Evolutionary conservation across 257 asterid species (phyloP).

Genomic region (Gentiana dahurica): DNA sequence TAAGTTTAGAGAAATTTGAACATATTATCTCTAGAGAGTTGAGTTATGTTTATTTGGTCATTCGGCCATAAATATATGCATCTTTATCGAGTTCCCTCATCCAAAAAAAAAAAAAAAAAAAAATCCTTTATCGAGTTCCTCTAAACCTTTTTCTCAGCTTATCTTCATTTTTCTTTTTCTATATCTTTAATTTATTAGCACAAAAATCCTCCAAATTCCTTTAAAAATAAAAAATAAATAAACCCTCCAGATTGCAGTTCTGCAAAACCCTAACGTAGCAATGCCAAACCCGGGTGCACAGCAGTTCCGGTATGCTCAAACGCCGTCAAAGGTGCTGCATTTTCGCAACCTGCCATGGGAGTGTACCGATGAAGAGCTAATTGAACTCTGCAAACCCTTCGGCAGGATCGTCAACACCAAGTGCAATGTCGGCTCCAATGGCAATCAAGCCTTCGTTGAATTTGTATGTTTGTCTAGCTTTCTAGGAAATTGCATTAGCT

Average conservation of each 20-base stretch:
- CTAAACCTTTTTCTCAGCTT: neutral
- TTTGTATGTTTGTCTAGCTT: constrained; percentile 31
- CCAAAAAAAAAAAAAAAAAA: neutral
- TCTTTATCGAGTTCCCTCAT: neutral
- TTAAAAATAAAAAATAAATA: neutral
- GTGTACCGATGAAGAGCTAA: constrained; percentile 67
- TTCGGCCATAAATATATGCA: neutral
- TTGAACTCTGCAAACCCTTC: constrained; percentile 67
- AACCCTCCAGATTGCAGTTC: neutral
- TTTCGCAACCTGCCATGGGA: constrained; percentile 84
- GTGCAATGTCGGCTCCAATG: constrained; percentile 75
- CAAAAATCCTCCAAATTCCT: neutral
- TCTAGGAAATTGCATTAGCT: too few species aligned
- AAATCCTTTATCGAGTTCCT: too few species aligned
- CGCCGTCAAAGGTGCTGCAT: constrained; percentile 87
- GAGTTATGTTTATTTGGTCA: too few species aligned
- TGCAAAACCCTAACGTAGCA: constrained; percentile 15
- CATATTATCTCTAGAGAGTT: too few species aligned
- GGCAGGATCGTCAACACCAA: constrained; percentile 76
- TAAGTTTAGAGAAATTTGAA: too few species aligned
- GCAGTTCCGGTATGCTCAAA: constrained; percentile 77
- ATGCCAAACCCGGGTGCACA: constrained; percentile 70
- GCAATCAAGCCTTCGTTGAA: constrained; percentile 84
- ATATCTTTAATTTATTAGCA: neutral
- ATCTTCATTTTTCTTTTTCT: neutral